Base-by-base conservation (phyloP, 345 rosid genomes). In the Chamaenerion angustifolium region DNA sequence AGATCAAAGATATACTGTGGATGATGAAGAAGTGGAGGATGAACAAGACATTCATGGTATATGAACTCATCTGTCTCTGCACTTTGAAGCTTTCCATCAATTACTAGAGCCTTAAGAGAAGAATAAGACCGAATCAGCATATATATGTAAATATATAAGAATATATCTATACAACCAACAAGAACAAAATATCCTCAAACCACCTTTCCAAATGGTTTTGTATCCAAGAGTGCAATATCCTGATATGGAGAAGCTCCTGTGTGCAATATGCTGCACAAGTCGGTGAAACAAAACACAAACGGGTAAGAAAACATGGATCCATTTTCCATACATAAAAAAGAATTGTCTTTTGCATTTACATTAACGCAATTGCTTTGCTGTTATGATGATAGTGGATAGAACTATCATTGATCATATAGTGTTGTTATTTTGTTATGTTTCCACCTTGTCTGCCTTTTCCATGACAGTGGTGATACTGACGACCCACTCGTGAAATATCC, bases 51-150 rank as follows among this genome's bases (percentile, higher is more conserved):
- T 61, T 80, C 88, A 68, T 80, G 88, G 63, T 77, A 80, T 53
- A 80, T 80, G 64, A 80, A 77, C 51, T 80, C 88, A 64, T 80
- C 88, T 19, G 66, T 70, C 60, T 80, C 88, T 25, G 88, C 88
- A 66, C 83, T 80, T 47, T 80, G 88, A 40, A 77, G 73, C 76
- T 80, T 80, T 23, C 88, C 88, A 68, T 80, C 88, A 56, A 80
- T 75, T 12, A 80, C 73, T 25, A 80, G 35, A 42, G 75, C 81
- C 87, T 80, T 64, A 11, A 12, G 21, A 18, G 3, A 43, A 12
- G 10, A 48, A 16, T 19, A 40, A 45, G 16, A 10, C 35, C 12
- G 19, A 10, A 62, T 15, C 12, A 10, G 18, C 8, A 42, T 18
- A 16, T 6, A 40, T 2, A 16, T 17, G 7, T n/a, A n/a, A n/a